Percentiles rank a stretch among this genome's conserved stretches.
Conservation (phyloP, 106 monocot genomes). For the Dioscorea alata region DNA sequence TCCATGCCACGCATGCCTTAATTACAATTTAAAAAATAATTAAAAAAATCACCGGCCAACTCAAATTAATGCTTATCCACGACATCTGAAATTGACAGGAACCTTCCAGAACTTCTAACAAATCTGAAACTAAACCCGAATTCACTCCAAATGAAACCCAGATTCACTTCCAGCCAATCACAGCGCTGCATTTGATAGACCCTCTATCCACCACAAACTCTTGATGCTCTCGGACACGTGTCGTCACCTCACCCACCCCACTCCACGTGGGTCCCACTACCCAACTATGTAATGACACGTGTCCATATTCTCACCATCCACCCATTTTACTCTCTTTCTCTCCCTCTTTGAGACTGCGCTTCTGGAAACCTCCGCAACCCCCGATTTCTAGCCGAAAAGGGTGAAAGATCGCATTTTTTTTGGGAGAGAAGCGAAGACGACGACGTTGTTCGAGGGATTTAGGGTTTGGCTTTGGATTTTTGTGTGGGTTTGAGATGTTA, state of each 20-base stretch:
- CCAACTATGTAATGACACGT: constrained; percentile 8
- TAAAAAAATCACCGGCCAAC: too few species aligned
- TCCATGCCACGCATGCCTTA: too few species aligned
- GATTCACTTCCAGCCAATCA: constrained; percentile 14
- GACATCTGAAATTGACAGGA: too few species aligned
- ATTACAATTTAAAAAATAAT: too few species aligned
- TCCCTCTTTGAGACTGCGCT: neutral
- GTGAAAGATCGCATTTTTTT: neutral
- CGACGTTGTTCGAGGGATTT: neutral
- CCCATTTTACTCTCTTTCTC: neutral
- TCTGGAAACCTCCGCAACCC: neutral
- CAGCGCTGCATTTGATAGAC: constrained; percentile 28
- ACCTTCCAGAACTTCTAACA: too few species aligned
- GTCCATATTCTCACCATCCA: neutral
- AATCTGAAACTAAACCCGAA: neutral
- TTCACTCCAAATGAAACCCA: constrained; percentile 4
- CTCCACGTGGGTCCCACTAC: neutral
- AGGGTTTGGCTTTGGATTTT: neutral
- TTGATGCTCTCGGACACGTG: constrained; percentile 13
- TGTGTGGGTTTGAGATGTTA: constrained; percentile 19
- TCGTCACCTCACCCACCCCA: neutral
- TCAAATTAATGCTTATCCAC: too few species aligned
- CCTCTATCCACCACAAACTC: constrained; percentile 24
- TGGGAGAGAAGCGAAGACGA: neutral
- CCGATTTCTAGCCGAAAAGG: neutral